Evolutionary conservation across 1,284 basidiomycete species (phyloP).

Genomic region (Ganoderma lingzhi): DNA sequence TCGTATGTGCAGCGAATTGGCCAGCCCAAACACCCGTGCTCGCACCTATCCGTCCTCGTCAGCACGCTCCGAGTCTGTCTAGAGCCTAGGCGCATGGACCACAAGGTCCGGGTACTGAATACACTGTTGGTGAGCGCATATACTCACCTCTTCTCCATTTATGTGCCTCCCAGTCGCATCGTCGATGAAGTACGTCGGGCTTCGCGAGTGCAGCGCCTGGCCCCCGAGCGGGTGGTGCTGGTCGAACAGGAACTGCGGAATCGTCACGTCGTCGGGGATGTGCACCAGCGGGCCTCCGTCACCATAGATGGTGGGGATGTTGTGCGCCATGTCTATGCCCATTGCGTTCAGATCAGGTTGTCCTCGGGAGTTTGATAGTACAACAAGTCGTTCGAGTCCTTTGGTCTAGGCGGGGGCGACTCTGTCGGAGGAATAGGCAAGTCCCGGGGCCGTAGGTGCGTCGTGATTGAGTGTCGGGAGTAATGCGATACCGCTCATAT

Average conservation of each 20-base stretch:
- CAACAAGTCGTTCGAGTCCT: background rate
- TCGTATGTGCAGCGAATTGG: conserved; percentile 64
- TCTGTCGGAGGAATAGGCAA: background rate
- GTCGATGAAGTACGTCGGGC: conserved; percentile 67
- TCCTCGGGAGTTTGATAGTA: background rate
- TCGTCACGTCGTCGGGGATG: conserved; percentile 76
- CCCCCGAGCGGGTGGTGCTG: conserved; percentile 52
- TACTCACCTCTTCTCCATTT: conserved; percentile 27
- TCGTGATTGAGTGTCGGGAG: background rate
- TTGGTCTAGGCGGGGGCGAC: background rate
- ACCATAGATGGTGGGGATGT: conserved; percentile 31
- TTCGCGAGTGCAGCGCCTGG: conserved; percentile 49
- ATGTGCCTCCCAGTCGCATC: conserved; percentile 59
- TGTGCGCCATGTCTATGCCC: conserved; percentile 1
- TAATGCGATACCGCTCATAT: background rate
- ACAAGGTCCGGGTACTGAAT: background rate
- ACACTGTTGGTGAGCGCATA: conserved; percentile 40
- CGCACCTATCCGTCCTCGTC: conserved; percentile 45
- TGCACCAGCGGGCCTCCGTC: conserved; percentile 49
- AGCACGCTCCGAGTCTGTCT: background rate
- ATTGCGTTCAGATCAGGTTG: background rate
- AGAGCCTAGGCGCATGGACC: conserved; percentile 26
- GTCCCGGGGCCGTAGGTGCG: background rate
- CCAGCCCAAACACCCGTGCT: conserved; percentile 63
- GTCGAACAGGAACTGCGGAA: conserved; percentile 80